Evolutionary conservation across 495 filamentous ascomycete genomes (phyloP), one percentile per base, ranked within the genome.

Genomic region (Daldinia grandis): DNA sequence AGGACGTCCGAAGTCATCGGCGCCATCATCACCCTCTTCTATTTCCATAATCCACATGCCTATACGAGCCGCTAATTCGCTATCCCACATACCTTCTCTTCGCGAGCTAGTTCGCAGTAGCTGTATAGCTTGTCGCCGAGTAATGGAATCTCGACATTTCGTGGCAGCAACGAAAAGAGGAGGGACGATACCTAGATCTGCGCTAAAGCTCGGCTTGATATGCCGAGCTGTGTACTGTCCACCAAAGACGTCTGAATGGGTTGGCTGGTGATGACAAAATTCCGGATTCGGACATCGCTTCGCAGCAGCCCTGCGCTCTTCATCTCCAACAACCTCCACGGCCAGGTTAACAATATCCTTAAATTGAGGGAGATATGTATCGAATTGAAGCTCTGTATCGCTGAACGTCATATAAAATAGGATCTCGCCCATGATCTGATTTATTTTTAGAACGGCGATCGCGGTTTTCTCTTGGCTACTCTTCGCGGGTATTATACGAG

Each of bases 1-100:
- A 33, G 75, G 76, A 2, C 74, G 70, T 42, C 76, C 75, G 54
- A 70, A 77, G 30, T 78, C 68, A 8, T 64, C 74, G n/a, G 72
- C 71, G 12, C 51, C 47, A 15, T 82, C 79, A 4, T 79, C 80
- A 27, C 80, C 79, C 66, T 91, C 89, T 68, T 91, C 89, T 24
- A 88, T 78, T 9, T 79, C 78, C 62, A 87, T 81, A 64, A 89
- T 77, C 78, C 84, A 84, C 64, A 83, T 81, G 9, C 81, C 85
- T 64, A 88, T 83, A 1, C 79, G 78, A 6, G 86, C 86, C 21
- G 83, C 81, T 37, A 87, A 74, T 64, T 84, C 76, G 68, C 87
- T 89, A 74, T 91, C 87, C 85, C 85, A 90, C 69, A 90, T 83
- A 17, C 86, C 88, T 78, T 91, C 89, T 68, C 88, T 81, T 33